A percentile compares a stretch with the other conserved stretches of the same genome.
These are phyloP conservation scores for Escallonia rubra DNA, from an alignment of 129 eudicot species.

Conservation along the genomic window DNA sequence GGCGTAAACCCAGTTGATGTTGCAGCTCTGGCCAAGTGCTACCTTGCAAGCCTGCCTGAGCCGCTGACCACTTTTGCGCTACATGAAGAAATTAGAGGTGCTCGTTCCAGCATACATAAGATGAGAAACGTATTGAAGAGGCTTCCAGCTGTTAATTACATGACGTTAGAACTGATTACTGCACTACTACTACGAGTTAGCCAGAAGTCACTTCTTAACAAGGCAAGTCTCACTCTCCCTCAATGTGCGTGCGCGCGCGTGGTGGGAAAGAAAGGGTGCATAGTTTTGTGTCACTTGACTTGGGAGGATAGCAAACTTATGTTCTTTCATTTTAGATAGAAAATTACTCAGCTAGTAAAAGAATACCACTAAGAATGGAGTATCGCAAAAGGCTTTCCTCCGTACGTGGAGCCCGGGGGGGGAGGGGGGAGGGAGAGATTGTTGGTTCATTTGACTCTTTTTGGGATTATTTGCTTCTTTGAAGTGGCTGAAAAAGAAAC, in stretches of 20 bases:
- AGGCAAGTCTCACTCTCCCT: conserved; percentile 33
- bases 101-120: conserved; percentile 65
- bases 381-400: too few species aligned
- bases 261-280: background rate
- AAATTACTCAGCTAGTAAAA: too few species aligned
- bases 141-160: conserved; percentile 90
- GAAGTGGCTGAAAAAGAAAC: too few species aligned
- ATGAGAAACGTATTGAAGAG: conserved; percentile 73
- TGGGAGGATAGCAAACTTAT: background rate
- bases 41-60: conserved; percentile 92
- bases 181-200: conserved; percentile 86
- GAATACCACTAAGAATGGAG: too few species aligned
- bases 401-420: too few species aligned
- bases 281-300: background rate
- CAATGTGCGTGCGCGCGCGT: background rate
- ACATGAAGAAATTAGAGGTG: conserved; percentile 59
- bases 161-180: conserved; percentile 84
- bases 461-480: too few species aligned
- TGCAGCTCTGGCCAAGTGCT: conserved; percentile 82
- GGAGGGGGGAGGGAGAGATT: too few species aligned
- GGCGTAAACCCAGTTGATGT: conserved; percentile 54
- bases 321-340: background rate
- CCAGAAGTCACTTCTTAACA: conserved; percentile 90
- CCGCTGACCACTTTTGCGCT: conserved; percentile 71
- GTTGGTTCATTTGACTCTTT: too few species aligned